These are phyloP conservation scores for Leccinum incarnatum DNA, from an alignment of 768 basidiomycete genomes.

Conservation along the genomic window DNA sequence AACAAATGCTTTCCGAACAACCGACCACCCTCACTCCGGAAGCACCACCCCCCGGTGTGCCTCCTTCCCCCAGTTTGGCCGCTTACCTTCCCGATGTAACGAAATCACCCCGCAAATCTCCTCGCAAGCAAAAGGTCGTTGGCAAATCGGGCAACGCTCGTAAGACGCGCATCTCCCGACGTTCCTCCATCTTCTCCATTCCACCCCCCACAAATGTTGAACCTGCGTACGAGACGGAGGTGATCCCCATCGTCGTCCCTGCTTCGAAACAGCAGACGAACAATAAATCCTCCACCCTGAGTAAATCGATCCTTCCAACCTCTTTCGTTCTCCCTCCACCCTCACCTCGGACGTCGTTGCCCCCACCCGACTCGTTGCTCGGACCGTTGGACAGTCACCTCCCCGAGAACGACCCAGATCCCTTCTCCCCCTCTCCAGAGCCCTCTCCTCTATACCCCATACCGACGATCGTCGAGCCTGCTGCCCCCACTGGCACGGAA, in stretches of 20 bases:
- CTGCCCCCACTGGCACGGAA: conserved; percentile 3
- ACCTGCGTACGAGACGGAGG: conserved; percentile 53
- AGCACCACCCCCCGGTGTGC: conserved; percentile 20
- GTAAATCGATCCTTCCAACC: conserved; percentile 56
- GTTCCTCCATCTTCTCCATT: conserved; percentile 42
- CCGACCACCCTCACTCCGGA: conserved; percentile 38
- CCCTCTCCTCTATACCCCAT: conserved; percentile 13
- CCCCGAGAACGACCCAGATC: conserved; percentile 7
- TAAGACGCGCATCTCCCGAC: conserved; percentile 46
- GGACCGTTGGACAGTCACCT: conserved; percentile 22
- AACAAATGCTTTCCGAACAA: conserved; percentile 57
- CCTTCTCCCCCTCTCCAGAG: background rate
- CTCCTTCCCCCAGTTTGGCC: conserved; percentile 22
- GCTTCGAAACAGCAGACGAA: conserved; percentile 26
- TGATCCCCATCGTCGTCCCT: conserved; percentile 35
- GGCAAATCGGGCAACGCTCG: conserved; percentile 45
- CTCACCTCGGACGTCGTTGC: conserved; percentile 64
- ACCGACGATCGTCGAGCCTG: conserved; percentile 22
- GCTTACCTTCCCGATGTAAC: conserved; percentile 29
- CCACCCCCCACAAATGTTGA: conserved; percentile 35
- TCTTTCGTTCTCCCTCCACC: conserved; percentile 79
- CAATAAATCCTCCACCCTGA: conserved; percentile 23
- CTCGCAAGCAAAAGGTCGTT: conserved; percentile 44
- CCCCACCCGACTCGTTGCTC: conserved; percentile 40
- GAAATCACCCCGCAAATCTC: conserved; percentile 45